phyloP scores from a whole-genome alignment of 352 stramenopile genomes.

The Phytophthora citricola region DNA sequence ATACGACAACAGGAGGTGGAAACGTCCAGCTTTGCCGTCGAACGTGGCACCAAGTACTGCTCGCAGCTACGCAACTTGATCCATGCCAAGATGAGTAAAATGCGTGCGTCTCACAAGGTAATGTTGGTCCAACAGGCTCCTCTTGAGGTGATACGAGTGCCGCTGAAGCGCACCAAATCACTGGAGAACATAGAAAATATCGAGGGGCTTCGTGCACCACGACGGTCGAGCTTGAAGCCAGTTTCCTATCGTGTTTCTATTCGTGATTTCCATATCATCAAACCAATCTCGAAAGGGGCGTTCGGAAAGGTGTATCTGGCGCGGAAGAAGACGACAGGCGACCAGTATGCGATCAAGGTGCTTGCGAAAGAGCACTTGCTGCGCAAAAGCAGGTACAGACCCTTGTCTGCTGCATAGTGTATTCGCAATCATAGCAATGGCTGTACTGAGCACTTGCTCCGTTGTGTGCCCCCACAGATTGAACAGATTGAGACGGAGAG shows the following conservation, averaged over 20 bases:
- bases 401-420: constrained; percentile 1
- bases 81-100: constrained; percentile 90
- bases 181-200: constrained; percentile 68
- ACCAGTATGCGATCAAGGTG: constrained; percentile 93
- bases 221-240: constrained; percentile 31
- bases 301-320: constrained; percentile 92
- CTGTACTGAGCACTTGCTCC: constrained; percentile 23
- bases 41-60: constrained; percentile 68
- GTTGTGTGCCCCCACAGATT: constrained; percentile 50
- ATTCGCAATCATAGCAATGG: background rate
- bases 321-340: constrained; percentile 85
- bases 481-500: constrained; percentile 89
- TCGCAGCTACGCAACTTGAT: constrained; percentile 70
- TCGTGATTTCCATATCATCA: constrained; percentile 90
- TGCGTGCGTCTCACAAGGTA: constrained; percentile 83
- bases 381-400: constrained; percentile 86
- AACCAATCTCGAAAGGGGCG: constrained; percentile 90
- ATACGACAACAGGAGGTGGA: constrained; percentile 67
- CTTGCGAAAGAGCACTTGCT: constrained; percentile 89
- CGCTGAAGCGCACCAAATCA: constrained; percentile 84
- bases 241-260: constrained; percentile 73
- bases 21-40: constrained; percentile 49
- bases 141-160: constrained; percentile 39
- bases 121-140: constrained; percentile 63
- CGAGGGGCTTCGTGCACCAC: constrained; percentile 10